Evolutionary conservation across 2,329 filamentous ascomycete species (phyloP).

Genomic region (Claviceps fusiformis): DNA sequence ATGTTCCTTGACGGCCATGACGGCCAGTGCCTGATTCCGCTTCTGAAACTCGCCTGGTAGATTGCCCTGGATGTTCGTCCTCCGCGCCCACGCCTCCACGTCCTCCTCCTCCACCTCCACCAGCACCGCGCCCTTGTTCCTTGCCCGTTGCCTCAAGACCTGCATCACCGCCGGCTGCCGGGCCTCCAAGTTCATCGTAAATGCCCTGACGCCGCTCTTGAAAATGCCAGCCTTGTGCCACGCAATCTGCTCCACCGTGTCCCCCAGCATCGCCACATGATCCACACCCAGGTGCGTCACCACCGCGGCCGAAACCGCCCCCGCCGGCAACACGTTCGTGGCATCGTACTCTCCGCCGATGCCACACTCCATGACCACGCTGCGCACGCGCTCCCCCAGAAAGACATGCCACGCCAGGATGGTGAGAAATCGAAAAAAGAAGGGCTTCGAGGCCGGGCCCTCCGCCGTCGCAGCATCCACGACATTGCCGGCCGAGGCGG

Average conservation of each 20-base stretch:
- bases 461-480: slow-evolving; percentile 27
- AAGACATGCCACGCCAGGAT: slow-evolving; percentile 81
- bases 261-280: slow-evolving; percentile 67
- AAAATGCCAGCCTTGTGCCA: slow-evolving; percentile 91
- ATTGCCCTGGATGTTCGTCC: slow-evolving; percentile 13
- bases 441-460: slow-evolving; percentile 57
- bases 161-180: slow-evolving; percentile 23
- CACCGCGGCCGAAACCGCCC: slow-evolving; percentile 54
- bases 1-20: slow-evolving; percentile 43
- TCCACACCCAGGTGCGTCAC: slow-evolving; percentile 77
- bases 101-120: slow-evolving; percentile 27
- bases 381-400: slow-evolving; percentile 57
- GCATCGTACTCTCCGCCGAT: slow-evolving; percentile 90
- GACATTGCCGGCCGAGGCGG: slow-evolving; percentile 19
- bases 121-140: slow-evolving; percentile 36
- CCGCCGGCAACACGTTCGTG: slow-evolving; percentile 62
- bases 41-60: slow-evolving; percentile 41
- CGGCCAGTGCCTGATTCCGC: slow-evolving; percentile 44
- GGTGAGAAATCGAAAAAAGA: slow-evolving; percentile 86
- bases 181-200: slow-evolving; percentile 17
- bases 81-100: slow-evolving; percentile 28
- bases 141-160: slow-evolving; percentile 46
- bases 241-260: slow-evolving; percentile 64
- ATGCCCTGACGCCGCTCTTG: slow-evolving; percentile 41
- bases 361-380: slow-evolving; percentile 80